phyloP scores from a whole-genome alignment of 345 rosid species.

The Gossypium bickii region DNA sequence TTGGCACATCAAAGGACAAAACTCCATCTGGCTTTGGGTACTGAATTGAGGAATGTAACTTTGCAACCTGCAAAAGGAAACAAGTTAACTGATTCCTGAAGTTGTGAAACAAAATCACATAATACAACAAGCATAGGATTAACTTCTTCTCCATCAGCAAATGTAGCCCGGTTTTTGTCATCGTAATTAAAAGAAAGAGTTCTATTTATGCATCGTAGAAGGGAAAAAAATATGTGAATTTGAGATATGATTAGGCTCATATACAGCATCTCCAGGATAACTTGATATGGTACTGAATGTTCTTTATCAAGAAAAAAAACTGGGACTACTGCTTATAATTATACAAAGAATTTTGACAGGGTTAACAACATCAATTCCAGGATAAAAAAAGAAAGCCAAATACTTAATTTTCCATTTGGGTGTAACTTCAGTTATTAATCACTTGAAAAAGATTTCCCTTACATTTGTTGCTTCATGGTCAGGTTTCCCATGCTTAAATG shows the following conservation, averaged over 20 bases:
- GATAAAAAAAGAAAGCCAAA: constrained; percentile 3
- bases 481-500: constrained; percentile 85
- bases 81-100: neutral
- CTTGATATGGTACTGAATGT: neutral
- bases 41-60: constrained; percentile 50
- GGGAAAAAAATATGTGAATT: neutral
- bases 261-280: neutral
- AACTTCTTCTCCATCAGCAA: neutral
- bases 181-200: neutral
- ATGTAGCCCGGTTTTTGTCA: neutral
- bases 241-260: constrained; percentile 1
- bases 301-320: neutral
- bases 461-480: constrained; percentile 88
- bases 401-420: neutral
- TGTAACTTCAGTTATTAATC: constrained; percentile 2
- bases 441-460: constrained; percentile 23
- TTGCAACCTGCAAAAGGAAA: constrained; percentile 52
- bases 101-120: neutral
- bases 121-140: neutral
- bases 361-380: neutral
- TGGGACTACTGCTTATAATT: neutral
- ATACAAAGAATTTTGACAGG: neutral
- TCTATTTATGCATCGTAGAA: neutral
- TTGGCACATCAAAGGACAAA: constrained; percentile 81
- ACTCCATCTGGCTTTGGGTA: constrained; percentile 88